A percentile compares a stretch with the other conserved stretches of the same genome.
Evolutionary conservation across 1,139 yeast species (phyloP).

Genomic region (Candida pseudocylindracea): DNA sequence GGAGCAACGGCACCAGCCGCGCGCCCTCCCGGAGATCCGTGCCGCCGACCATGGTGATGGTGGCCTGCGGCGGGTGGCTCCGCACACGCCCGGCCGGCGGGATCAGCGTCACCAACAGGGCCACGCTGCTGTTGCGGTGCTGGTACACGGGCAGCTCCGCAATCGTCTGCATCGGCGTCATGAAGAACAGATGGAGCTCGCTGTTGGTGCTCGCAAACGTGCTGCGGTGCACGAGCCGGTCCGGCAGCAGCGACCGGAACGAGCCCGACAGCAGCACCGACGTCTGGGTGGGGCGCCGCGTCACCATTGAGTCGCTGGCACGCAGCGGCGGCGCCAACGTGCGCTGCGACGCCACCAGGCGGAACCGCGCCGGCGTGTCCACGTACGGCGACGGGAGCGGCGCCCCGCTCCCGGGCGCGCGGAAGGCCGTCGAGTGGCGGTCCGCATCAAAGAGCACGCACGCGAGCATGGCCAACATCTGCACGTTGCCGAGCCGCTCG

Average conservation of each 20-base stretch:
- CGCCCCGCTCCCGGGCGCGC: background rate
- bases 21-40: slow-evolving; percentile 29
- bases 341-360: slow-evolving; percentile 1
- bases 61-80: slow-evolving; percentile 17
- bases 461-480: slow-evolving; percentile 79
- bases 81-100: slow-evolving; percentile 2
- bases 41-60: slow-evolving; percentile 34
- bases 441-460: slow-evolving; percentile 33
- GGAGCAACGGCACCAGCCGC: slow-evolving; percentile 21
- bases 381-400: background rate
- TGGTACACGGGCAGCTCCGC: too few species aligned
- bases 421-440: slow-evolving; percentile 5
- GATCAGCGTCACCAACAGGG: background rate
- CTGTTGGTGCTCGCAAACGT: slow-evolving; percentile 7
- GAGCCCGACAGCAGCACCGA: slow-evolving; percentile 2
- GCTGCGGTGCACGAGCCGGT: background rate
- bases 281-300: slow-evolving; percentile 1
- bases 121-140: background rate
- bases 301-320: slow-evolving; percentile 2
- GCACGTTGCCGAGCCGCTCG: slow-evolving; percentile 44
- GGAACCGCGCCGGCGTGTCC: slow-evolving; percentile 1
- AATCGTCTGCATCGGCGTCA: background rate
- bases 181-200: slow-evolving; percentile 9
- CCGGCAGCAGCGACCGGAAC: background rate
- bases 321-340: slow-evolving; percentile 1